Base-by-base conservation (phyloP, 2,329 filamentous ascomycete species). In the Cucurbitaria berberidis region DNA sequence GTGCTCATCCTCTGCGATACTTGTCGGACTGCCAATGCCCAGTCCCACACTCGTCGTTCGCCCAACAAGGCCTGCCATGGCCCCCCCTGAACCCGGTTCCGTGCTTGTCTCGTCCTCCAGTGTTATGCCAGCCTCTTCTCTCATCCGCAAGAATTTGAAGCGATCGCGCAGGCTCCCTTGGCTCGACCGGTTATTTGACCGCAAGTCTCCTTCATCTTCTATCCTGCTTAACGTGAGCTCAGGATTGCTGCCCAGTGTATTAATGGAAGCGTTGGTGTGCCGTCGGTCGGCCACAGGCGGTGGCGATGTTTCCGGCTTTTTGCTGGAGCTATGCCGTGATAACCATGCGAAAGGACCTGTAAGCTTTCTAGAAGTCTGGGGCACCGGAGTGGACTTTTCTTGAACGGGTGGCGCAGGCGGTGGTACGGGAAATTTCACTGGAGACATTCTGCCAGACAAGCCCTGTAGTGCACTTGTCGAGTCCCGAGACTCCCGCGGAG, bases 251-350 rank as follows among this genome's bases (percentile, higher is more conserved):
- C 84, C 85, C 43, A 93, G 69, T 0, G 91, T 96, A 18, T 88
- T 87, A 45, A 93, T 82, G 0, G 91, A 96, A 63, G 90, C 90
- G 45, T 85, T 86, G 0, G 91, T 96, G 68, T 93, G 91, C 70
- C 91, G 83, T 63, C 88, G 79, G 35, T 76, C 72, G 22, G 72
- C 59, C 55, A 82, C 67, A 27, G 82, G 77, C 55, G 82, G 69
- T 16, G 88, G 82, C 5, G 84, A 82, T 11, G 86, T 82, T 45
- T 84, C 82, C 36, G 79, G 73, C 46, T 84, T 70, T 82, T 84
- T 30, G 82, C 81, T n/a, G 89, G 91, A 69, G 32, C 57, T 69
- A 40, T 72, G 70, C 4, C 70, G 66, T 21, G 71, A 72, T 11
- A 74, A 60, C 71, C 71, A 74, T 29, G 71, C 62, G 39, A 74